A percentile compares a stretch with the other conserved stretches of the same genome.
phyloP scores from a whole-genome alignment of 1,284 basidiomycete genomes.

The Ceratobasidium sp. region DNA sequence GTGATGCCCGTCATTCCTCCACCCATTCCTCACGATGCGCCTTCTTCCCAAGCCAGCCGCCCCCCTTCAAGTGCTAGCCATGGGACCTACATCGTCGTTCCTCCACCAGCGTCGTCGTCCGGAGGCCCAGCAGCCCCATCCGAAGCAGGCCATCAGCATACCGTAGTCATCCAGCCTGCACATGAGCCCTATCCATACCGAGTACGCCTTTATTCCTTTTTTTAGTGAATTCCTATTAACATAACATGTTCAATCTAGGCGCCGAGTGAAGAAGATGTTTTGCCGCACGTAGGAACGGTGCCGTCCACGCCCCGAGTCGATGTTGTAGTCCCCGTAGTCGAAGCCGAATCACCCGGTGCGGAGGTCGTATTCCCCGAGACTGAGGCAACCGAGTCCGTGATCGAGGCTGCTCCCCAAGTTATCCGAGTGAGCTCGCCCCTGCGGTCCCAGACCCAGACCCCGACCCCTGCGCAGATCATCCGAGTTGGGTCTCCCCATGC shows the following conservation, averaged over 20 bases:
- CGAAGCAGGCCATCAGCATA: neutral
- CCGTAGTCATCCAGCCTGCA: constrained; percentile 18
- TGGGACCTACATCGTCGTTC: neutral
- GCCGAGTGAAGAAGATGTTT: neutral
- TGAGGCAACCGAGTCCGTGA: constrained; percentile 17
- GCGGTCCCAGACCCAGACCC: neutral
- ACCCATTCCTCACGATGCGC: neutral
- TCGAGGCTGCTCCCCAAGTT: constrained; percentile 29
- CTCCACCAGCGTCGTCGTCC: constrained; percentile 12
- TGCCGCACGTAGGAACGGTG: neutral
- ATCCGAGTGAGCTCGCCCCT: constrained; percentile 30
- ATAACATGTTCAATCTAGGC: neutral
- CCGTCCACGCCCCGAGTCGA: neutral
- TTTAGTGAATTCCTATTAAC: neutral
- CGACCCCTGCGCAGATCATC: constrained; percentile 17
- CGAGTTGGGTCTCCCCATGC: constrained; percentile 24
- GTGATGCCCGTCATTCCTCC: constrained; percentile 16
- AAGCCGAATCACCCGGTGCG: neutral
- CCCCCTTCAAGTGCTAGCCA: neutral
- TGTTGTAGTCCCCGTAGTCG: neutral
- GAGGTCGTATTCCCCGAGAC: constrained; percentile 9
- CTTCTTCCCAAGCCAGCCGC: neutral
- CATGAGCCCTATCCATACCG: neutral
- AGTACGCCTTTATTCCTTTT: neutral
- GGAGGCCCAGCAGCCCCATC: constrained; percentile 9